These are phyloP conservation scores for Beta vulgaris DNA, from an alignment of 148 eudicot genomes.

Conservation along the genomic window DNA sequence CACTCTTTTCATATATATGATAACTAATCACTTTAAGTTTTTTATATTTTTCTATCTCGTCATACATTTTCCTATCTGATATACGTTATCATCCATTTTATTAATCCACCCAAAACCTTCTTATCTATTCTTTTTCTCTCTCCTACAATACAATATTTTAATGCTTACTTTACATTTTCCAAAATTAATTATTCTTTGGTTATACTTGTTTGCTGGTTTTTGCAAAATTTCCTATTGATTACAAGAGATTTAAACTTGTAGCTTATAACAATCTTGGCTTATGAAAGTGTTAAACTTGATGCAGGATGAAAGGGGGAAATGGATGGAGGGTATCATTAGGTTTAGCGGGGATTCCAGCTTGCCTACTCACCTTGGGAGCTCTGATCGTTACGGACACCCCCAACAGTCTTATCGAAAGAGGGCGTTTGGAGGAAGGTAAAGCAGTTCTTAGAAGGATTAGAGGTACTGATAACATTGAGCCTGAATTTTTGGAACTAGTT, in stretches of 20 bases:
- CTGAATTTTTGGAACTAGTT: conserved; percentile 70
- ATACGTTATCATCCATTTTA: no score
- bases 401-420: conserved; percentile 83
- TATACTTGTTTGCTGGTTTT: no score
- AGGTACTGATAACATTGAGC: conserved; percentile 86
- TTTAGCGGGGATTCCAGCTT: conserved; percentile 78
- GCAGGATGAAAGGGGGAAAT: conserved; percentile 80
- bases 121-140: no score
- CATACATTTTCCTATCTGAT: no score
- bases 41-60: no score
- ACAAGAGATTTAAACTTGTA: not conserved
- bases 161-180: no score
- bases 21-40: no score
- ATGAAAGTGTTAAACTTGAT: not conserved
- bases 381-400: conserved; percentile 78
- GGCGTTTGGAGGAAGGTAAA: conserved; percentile 75
- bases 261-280: not conserved
- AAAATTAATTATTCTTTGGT: no score
- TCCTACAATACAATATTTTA: no score
- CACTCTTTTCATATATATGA: no score
- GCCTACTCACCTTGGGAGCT: conserved; percentile 65
- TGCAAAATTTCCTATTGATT: no score
- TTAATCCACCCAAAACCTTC: no score
- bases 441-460: conserved; percentile 64
- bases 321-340: conserved; percentile 95